Percentiles rank a stretch among this genome's conserved stretches.
Evolutionary conservation across 2,329 filamentous ascomycete genomes (phyloP).

Genomic region (Stachybotrys echinatus): DNA sequence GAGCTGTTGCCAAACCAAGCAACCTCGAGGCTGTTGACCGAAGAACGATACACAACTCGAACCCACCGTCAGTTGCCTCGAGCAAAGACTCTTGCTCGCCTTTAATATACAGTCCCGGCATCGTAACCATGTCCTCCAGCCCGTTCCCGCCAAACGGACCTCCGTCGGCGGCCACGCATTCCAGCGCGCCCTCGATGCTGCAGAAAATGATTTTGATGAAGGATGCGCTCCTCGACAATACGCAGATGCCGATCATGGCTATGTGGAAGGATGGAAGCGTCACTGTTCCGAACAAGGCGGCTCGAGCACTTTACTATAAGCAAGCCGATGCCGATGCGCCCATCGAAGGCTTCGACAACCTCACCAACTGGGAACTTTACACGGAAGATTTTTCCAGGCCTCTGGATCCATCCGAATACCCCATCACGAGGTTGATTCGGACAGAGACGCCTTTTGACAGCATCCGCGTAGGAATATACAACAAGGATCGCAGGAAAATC

Average conservation of each 20-base stretch:
- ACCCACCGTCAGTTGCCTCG: conserved; percentile 40
- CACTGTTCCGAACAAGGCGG: conserved; percentile 66
- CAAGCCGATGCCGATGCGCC: conserved; percentile 32
- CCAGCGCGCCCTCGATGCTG: conserved; percentile 58
- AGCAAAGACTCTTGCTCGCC: conserved; percentile 43
- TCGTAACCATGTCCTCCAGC: conserved; percentile 46
- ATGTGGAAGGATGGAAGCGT: conserved; percentile 79
- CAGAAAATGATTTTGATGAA: conserved; percentile 73
- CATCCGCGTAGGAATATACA: conserved; percentile 58
- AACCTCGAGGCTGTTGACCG: conserved; percentile 41
- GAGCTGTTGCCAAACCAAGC: conserved; percentile 31
- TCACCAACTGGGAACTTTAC: conserved; percentile 57
- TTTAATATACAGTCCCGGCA: conserved; percentile 44
- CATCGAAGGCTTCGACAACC: conserved; percentile 48
- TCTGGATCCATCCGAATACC: conserved; percentile 56
- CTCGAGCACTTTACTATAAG: conserved; percentile 43
- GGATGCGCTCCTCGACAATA: conserved; percentile 70
- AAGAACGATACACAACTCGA: conserved; percentile 37
- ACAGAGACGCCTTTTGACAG: conserved; percentile 55
- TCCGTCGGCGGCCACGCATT: conserved; percentile 48
- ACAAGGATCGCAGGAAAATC: conserved; percentile 44
- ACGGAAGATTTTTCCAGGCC: conserved; percentile 59
- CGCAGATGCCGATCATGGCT: conserved; percentile 67
- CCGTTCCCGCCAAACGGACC: conserved; percentile 65
- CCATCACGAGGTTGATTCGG: conserved; percentile 58